Base-by-base conservation (phyloP, 257 asterid genomes). In the Buddleja alternifolia region DNA sequence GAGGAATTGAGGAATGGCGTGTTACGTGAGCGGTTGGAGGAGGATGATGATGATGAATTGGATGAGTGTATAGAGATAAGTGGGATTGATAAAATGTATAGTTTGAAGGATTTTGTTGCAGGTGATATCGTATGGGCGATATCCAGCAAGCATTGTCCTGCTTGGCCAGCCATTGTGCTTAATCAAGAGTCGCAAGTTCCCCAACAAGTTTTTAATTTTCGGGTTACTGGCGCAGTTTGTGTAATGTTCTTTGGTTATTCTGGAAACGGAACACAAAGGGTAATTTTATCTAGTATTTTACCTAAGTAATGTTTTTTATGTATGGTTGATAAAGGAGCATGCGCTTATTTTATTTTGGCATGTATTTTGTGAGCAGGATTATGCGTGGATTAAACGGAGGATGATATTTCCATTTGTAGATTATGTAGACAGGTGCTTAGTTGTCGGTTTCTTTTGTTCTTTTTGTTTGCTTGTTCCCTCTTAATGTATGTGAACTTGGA, bases 161-260 rank as follows among this genome's bases (percentile, higher is more conserved):
- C 97, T 75, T 94, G 99, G 99, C 99, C 99, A 3, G 97, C 97
- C 14, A 85, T 94, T 53, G 95, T 94, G 63, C 97, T 94, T 57
- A 81, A 91, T 83, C 89, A 88, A n/a, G 83, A 78, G 50, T 78
- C 79, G 4, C 99, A 94, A 74, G 87, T 85, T 73, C 99, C 99
- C 0, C 90, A 67, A 58, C 90, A 94, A 73, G 96, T 94, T 82
- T 73, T 78, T 72, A 89, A 81, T 71, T 91, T 76, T 69, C 85
- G 90, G 16, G 73, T 86, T 80, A 54, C 77, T 25, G 86, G 90
- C 17, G 67, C 97, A 8, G 79, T 81, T 71, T 91, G 97, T 60
- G 99, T 94, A n/a, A 94, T 94, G 99, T 94, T 94, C 79, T 94
- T 94, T 73, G 99, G 97, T 39, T 91, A 89, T 83, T 94, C 97